Conservation (phyloP, 805 yeast genomes). For the Wickerhamomyces bovis region DNA sequence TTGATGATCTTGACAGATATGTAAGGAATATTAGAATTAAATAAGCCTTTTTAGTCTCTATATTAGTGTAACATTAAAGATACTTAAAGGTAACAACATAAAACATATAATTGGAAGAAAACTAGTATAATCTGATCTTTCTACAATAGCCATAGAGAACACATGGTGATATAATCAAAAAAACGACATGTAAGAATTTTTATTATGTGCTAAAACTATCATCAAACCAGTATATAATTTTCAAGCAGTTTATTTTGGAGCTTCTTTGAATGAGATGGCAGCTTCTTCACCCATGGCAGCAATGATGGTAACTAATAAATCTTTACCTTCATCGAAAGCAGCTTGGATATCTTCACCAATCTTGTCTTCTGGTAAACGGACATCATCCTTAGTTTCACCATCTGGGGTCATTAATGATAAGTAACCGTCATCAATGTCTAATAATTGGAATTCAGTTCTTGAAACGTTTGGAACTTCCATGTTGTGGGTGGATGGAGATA, state of each 20-base stretch:
- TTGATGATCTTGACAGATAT: no score
- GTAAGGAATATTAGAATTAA: no score
- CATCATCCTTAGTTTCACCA: conserved; percentile 99
- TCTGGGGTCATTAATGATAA: conserved; percentile 93
- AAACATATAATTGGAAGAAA: no score
- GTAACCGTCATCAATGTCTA: conserved; percentile 98
- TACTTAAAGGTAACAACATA: no score
- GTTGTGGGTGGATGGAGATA: conserved; percentile 99
- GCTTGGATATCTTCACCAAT: conserved; percentile 88
- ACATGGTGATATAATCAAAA: not conserved
- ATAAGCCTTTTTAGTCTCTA: no score
- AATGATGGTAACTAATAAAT: conserved; percentile 92
- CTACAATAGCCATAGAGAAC: no score
- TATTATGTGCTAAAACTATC: not conserved
- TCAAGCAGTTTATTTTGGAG: conserved; percentile 54
- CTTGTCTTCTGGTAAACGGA: conserved; percentile 97
- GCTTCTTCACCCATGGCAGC: conserved; percentile 99
- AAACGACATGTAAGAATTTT: not conserved
- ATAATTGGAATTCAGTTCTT: conserved; percentile 94
- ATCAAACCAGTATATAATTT: not conserved
- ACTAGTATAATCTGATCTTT: no score
- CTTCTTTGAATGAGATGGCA: conserved; percentile 97
- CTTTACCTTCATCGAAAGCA: conserved; percentile 98
- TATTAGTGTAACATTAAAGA: no score
- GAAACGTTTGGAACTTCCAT: conserved; percentile 98